phyloP scores from a whole-genome alignment of 495 filamentous ascomycete genomes.

The Penicillium atrosanguineum region DNA sequence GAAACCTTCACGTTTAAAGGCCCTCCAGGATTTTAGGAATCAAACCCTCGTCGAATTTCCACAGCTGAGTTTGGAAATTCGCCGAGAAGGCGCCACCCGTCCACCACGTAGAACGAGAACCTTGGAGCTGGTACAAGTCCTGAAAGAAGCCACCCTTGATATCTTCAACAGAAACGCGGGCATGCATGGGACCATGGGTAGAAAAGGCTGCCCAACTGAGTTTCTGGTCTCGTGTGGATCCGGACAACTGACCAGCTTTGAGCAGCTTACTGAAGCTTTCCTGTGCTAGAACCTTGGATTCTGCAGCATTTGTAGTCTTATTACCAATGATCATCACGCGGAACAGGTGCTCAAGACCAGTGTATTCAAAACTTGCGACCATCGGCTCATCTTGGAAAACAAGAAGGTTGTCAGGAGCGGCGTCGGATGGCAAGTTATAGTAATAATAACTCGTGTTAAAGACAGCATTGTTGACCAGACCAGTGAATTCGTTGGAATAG shows the following conservation, averaged over 20 bases:
- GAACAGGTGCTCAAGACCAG: slow-evolving; percentile 32
- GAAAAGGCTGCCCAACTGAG: slow-evolving; percentile 36
- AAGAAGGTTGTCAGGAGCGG: slow-evolving; percentile 28
- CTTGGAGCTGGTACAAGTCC: slow-evolving; percentile 38
- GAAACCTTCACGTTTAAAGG: too few species aligned
- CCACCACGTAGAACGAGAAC: slow-evolving; percentile 39
- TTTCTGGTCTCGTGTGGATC: slow-evolving; percentile 8
- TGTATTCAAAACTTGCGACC: slow-evolving; percentile 30
- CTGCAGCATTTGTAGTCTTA: slow-evolving; percentile 19
- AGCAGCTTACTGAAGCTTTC: slow-evolving; percentile 28
- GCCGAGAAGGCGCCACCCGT: slow-evolving; percentile 38
- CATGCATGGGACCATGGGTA: slow-evolving; percentile 37
- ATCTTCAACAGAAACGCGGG: slow-evolving; percentile 26
- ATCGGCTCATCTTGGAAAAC: slow-evolving; percentile 34
- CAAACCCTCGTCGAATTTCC: slow-evolving; percentile 34
- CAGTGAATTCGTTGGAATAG: slow-evolving; percentile 35
- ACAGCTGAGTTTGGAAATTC: slow-evolving; percentile 39
- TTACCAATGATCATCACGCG: slow-evolving; percentile 40
- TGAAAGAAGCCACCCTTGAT: slow-evolving; percentile 34
- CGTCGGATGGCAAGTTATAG: slow-evolving; percentile 26
- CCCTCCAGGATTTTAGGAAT: slow-evolving; percentile 3
- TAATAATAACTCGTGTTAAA: slow-evolving; percentile 22
- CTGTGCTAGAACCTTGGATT: slow-evolving; percentile 28
- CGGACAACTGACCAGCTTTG: slow-evolving; percentile 23
- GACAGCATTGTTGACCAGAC: slow-evolving; percentile 30